These are phyloP conservation scores for Leucaena leucocephala DNA, from an alignment of 306 rosid species.

Conservation along the genomic window DNA sequence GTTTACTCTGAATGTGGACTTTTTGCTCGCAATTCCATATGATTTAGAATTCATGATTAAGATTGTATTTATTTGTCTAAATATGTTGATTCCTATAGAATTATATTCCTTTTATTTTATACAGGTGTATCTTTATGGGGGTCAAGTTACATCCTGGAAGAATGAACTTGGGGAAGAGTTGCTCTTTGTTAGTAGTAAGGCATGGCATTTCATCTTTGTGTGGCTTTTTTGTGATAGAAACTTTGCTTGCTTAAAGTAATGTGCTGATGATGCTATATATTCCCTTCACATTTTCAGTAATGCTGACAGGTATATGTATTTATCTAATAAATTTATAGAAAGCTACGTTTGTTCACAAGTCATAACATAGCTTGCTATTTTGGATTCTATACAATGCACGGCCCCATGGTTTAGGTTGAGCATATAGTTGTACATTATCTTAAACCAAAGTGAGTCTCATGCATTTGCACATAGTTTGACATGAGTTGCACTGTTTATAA, in stretches of 20 bases:
- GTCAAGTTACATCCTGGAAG: conserved; percentile 83
- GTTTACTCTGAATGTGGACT: neutral
- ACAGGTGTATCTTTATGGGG: conserved; percentile 75
- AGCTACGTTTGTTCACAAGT: neutral
- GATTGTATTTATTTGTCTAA: neutral
- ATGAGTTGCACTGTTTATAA: neutral
- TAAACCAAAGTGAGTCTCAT: neutral
- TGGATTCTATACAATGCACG: neutral
- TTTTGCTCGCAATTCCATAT: neutral
- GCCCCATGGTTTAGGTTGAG: neutral
- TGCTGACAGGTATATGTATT: neutral
- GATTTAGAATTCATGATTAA: conserved; percentile 1
- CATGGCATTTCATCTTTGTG: conserved; percentile 20
- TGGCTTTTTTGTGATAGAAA: neutral
- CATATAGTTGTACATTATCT: neutral
- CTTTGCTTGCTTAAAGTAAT: neutral
- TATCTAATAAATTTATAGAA: neutral
- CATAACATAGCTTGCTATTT: neutral
- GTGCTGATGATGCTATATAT: neutral
- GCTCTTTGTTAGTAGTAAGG: conserved; percentile 84
- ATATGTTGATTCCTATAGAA: neutral
- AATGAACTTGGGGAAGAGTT: conserved; percentile 75
- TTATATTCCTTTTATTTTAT: neutral
- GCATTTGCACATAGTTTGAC: neutral
- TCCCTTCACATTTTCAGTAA: neutral